Evolutionary conservation across 768 basidiomycete species (phyloP).

Genomic region (Pulveroboletus sp.): DNA sequence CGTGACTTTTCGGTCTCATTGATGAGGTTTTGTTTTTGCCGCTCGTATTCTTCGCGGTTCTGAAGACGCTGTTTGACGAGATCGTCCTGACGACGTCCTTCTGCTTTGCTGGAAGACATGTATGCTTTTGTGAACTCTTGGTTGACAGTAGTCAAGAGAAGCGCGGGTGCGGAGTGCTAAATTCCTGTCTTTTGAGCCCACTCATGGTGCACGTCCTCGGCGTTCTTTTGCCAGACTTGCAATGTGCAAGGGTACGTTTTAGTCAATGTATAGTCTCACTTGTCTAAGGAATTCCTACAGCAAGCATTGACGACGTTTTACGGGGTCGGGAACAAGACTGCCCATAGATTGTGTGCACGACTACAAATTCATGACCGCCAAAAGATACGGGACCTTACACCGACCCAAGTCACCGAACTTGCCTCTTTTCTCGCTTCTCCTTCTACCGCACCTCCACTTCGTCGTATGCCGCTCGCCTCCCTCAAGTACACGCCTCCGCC

Average conservation of each 20-base stretch:
- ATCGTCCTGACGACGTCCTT: constrained; percentile 84
- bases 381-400: constrained; percentile 77
- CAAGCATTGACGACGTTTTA: constrained; percentile 90
- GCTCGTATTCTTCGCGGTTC: constrained; percentile 78
- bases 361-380: constrained; percentile 87
- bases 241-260: constrained; percentile 66
- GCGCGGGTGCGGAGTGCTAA: constrained; percentile 26
- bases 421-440: constrained; percentile 94
- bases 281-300: constrained; percentile 38
- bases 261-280: background rate
- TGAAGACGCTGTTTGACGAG: constrained; percentile 80
- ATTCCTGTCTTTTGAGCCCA: background rate
- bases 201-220: constrained; percentile 87
- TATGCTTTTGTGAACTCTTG: constrained; percentile 14
- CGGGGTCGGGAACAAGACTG: constrained; percentile 75
- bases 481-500: constrained; percentile 49
- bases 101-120: constrained; percentile 77
- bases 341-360: constrained; percentile 84
- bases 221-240: constrained; percentile 73
- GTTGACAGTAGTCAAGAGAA: constrained; percentile 1
- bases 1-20: constrained; percentile 92
- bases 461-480: constrained; percentile 64
- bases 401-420: constrained; percentile 86
- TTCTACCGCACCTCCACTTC: constrained; percentile 63
- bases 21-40: constrained; percentile 77